A percentile compares a stretch with the other conserved stretches of the same genome.
Conservation (phyloP, 23 red algal species). For the Pyropia yezoensis region DNA sequence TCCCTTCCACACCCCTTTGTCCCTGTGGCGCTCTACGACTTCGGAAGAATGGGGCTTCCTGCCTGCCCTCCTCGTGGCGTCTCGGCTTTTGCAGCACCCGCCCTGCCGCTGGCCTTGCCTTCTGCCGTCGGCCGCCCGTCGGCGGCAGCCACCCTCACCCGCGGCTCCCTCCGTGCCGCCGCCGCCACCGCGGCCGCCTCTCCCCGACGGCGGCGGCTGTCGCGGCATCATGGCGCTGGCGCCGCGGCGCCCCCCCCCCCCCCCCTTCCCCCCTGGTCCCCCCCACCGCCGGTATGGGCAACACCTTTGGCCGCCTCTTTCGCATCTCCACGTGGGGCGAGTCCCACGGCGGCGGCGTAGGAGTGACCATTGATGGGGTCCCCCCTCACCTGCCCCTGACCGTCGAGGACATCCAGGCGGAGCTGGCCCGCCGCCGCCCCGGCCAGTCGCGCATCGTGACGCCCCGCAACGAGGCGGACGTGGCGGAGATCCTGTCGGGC, state of each 20-base stretch:
- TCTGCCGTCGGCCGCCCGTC: too few relatives aligned
- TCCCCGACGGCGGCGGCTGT: not conserved
- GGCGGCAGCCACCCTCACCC: too few relatives aligned
- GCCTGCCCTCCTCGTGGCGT: too few relatives aligned
- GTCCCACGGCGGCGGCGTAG: conserved; percentile 88
- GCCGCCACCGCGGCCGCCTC: too few relatives aligned
- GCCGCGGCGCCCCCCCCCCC: not conserved
- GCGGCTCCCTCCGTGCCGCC: too few relatives aligned
- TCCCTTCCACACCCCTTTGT: too few relatives aligned
- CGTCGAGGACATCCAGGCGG: conserved; percentile 66
- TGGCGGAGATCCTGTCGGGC: conserved; percentile 94
- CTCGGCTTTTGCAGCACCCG: too few relatives aligned
- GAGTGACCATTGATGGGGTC: conserved; percentile 84
- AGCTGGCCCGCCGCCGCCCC: conserved; percentile 78
- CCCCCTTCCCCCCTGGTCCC: not conserved
- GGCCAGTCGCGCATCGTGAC: conserved; percentile 95
- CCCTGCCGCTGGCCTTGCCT: too few relatives aligned
- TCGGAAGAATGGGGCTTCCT: too few relatives aligned
- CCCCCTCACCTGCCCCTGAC: conserved; percentile 65
- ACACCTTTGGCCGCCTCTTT: conserved; percentile 85
- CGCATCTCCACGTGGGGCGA: conserved; percentile 90
- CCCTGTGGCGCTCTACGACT: too few relatives aligned
- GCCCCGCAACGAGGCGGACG: conserved; percentile 79
- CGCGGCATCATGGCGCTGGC: not conserved
- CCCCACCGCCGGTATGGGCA: conserved; percentile 66